Evolutionary conservation across 176 grass and related monocot species (phyloP), one percentile per base, ranked within the genome.

Genomic region (Cenchrus fungigraminus): DNA sequence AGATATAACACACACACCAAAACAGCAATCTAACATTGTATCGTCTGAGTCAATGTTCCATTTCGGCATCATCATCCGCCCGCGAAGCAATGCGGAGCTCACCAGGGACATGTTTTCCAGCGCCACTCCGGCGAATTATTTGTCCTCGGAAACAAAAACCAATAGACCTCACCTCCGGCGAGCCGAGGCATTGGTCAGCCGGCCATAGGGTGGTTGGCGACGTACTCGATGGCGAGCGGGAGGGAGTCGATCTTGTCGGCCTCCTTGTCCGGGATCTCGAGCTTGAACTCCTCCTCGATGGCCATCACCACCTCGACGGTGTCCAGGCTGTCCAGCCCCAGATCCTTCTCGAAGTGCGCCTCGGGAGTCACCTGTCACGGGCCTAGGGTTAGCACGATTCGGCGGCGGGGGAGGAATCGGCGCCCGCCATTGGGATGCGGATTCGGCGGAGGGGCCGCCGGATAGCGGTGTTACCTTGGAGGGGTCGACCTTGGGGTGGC

Each of bases 181-280:
- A 42, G 28, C n/a, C 25, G 12, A 31, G 69, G 55, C 44, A 25
- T 25, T 25, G 25, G 25, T 92, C 83, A 95, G 63, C 17, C 50
- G 57, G 93, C 85, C 90, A 95, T 92, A 66, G 90, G 93, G 73
- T 95, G 93, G 62, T 90, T 90, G 1, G 94, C 89, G 8, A 97
- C 86, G 74, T 92, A 97, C 32, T 94, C 85, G 4, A 92, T 89
- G 0, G 94, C 94, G 0, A 82, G 82, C 47, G 94, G 79, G 82
- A 97, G 86, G 45, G 87, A 97, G 65, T 97, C 91, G 2, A 97
- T 97, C 87, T 97, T 97, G 82, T 97, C 94, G 56, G 85, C 91
- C 76, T 94, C 94, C 3, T 90, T 97, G 74, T 97, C 91, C 12
- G 94, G 94, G 72, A 97, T 97, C 81, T 97, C 94, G 0, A 97